Evolutionary conservation across 1,139 yeast species (phyloP).

Genomic region (Suhomyces terraborum): DNA sequence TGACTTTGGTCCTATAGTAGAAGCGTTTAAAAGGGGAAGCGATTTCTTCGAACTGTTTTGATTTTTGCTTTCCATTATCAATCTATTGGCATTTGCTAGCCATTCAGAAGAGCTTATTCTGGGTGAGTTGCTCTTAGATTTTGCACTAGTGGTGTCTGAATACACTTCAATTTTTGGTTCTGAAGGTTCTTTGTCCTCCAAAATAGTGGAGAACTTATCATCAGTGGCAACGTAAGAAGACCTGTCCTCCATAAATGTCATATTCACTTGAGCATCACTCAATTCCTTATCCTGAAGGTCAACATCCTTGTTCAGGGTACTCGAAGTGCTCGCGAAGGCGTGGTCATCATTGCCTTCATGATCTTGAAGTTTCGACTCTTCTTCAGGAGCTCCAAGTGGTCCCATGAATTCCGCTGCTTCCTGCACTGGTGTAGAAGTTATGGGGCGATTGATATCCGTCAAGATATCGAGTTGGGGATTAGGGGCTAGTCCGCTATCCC

Average conservation of each 20-base stretch:
- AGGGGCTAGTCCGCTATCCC: conserved; percentile 31
- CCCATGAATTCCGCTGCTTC: not conserved
- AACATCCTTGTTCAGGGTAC: not conserved
- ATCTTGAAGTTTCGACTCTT: not conserved
- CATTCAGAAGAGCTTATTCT: conserved; percentile 8
- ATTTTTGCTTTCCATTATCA: not conserved
- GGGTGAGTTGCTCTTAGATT: not conserved
- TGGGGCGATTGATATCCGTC: conserved; percentile 18
- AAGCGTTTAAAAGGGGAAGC: no score
- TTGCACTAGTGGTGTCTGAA: not conserved
- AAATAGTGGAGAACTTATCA: conserved; percentile 17
- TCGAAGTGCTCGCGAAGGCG: not conserved
- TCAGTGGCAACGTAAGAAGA: conserved; percentile 7
- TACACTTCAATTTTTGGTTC: not conserved
- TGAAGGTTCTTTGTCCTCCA: conserved; percentile 14
- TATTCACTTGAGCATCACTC: conserved; percentile 6
- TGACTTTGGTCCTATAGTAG: not conserved
- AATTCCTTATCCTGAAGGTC: not conserved
- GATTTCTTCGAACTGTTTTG: not conserved
- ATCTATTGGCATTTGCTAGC: conserved; percentile 7
- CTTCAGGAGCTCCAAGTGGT: conserved; percentile 5
- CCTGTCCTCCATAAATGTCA: conserved; percentile 14
- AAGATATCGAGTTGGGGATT: conserved; percentile 23
- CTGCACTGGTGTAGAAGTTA: conserved; percentile 28
- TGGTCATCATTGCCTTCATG: not conserved